Evolutionary conservation across 179 eudicot genomes (phyloP).

Genomic region (Silene noctiflora): DNA sequence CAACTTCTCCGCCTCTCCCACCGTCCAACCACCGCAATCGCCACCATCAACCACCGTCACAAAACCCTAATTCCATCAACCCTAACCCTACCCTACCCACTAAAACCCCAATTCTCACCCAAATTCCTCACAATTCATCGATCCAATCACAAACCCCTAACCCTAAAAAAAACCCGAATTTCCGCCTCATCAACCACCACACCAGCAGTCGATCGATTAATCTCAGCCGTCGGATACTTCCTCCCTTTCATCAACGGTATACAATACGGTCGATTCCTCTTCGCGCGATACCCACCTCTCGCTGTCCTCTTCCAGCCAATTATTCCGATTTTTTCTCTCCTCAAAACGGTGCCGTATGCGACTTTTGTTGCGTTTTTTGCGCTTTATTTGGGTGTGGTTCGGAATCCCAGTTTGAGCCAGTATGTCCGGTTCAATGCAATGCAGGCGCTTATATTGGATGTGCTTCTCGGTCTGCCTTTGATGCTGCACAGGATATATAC

Average conservation of each 20-base stretch:
- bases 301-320: conserved; percentile 52
- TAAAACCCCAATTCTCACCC: conserved; percentile 28
- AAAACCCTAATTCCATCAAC: conserved; percentile 3
- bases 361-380: conserved; percentile 68
- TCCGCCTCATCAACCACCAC: conserved; percentile 36
- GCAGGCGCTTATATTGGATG: conserved; percentile 84
- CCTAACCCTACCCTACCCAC: conserved; percentile 28
- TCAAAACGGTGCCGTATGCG: conserved; percentile 68
- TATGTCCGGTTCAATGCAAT: conserved; percentile 78
- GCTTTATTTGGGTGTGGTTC: conserved; percentile 61
- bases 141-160: conserved; percentile 21
- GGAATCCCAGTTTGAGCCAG: conserved; percentile 52
- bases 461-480: conserved; percentile 60
- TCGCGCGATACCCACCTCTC: conserved; percentile 60
- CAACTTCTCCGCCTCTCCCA: conserved; percentile 58
- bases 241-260: conserved; percentile 84
- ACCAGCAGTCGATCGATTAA: conserved; percentile 68
- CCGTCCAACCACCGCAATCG: conserved; percentile 24
- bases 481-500: conserved; percentile 50
- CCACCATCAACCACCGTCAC: conserved; percentile 27
- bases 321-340: conserved; percentile 54
- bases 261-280: conserved; percentile 77
- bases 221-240: conserved; percentile 70
- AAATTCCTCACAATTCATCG: conserved; percentile 16
- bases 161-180: conserved; percentile 17